Evolutionary conservation across 2,329 filamentous ascomycete genomes (phyloP), one percentile per base, ranked within the genome.

Genomic region (Penicillium sclerotiorum): DNA sequence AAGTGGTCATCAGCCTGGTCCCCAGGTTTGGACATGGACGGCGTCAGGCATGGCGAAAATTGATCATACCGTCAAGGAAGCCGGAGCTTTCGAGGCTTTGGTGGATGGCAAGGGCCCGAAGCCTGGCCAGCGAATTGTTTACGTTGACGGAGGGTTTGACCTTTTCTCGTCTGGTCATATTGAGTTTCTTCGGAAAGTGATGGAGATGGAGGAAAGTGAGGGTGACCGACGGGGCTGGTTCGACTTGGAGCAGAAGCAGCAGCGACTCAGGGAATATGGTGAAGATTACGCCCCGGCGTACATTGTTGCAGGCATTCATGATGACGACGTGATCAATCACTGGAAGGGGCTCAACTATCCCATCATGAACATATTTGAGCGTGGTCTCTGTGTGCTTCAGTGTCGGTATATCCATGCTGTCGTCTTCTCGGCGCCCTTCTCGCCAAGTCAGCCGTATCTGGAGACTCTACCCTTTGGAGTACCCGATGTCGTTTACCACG

Each of bases 281-380:
- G 80, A 79, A 38, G 89, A 95, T 71, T 95, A 95, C 64, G 79
- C 83, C 0, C 90, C 91, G 0, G 87, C 86, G 6, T 97, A 90
- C 68, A 81, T 99, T n/a, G 84, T 97, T 36, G 92, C 90, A 2
- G 94, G 94, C 41, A 86, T 99, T 20, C 94, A 99, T 72, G 89
- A 96, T 64, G 94, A 99, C 69, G 85, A 88, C 57, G 91, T 95
- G 52, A 95, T 99, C 72, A 99, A 99, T 73, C 79, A 87, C 63
- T 95, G 91, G 88, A 97, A 97, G 74, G 93, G 94, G 28, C 81
- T 96, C 63, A 99, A 99, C 75, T 99, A 96, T 68, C 94, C 94
- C 21, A 97, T 99, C 75, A 99, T 99, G 94, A 99, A 97, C 77
- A 92, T 96, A 49, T 96, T 93, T 64, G 94, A 99, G 77, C 87